Percentiles rank a stretch among this genome's conserved stretches.
These are phyloP conservation scores for Balansia obtecta DNA, from an alignment of 2,329 filamentous ascomycete species.

Conservation along the genomic window DNA sequence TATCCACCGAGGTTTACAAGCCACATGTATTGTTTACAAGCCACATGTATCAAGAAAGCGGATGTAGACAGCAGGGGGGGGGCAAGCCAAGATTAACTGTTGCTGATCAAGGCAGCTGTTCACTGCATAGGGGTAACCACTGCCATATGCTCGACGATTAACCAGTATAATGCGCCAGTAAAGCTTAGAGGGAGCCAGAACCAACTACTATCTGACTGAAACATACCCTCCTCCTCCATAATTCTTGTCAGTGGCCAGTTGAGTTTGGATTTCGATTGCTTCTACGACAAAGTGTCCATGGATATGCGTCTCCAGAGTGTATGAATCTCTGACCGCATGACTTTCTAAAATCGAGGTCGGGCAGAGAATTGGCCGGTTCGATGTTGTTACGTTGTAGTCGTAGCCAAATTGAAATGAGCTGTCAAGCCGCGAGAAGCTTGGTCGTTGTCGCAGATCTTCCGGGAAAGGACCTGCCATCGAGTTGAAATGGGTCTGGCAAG, in stretches of 20 bases:
- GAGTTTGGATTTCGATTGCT: conserved; percentile 6
- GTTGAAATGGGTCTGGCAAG: too few species aligned
- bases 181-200: conserved; percentile 4
- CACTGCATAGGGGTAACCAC: too few species aligned
- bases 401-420: conserved; percentile 4
- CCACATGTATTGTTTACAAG: too few species aligned
- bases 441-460: too few species aligned
- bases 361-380: conserved; percentile 15
- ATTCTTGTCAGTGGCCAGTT: not conserved
- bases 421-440: too few species aligned
- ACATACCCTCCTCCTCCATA: conserved; percentile 5
- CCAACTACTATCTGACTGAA: conserved; percentile 3
- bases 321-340: conserved; percentile 18
- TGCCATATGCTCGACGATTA: conserved; percentile 1
- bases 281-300: conserved; percentile 9
- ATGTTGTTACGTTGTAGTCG: conserved; percentile 17
- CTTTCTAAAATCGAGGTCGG: conserved; percentile 16
- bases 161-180: not conserved
- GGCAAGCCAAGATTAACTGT: too few species aligned
- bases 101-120: too few species aligned
- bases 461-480: too few species aligned
- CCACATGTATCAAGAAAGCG: too few species aligned
- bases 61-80: too few species aligned
- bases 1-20: too few species aligned
- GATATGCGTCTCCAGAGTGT: conserved; percentile 14